Percentiles rank a stretch among this genome's conserved stretches.
Evolutionary conservation across 2,329 filamentous ascomycete genomes (phyloP).

Genomic region (Alternaria angustiovoidea): DNA sequence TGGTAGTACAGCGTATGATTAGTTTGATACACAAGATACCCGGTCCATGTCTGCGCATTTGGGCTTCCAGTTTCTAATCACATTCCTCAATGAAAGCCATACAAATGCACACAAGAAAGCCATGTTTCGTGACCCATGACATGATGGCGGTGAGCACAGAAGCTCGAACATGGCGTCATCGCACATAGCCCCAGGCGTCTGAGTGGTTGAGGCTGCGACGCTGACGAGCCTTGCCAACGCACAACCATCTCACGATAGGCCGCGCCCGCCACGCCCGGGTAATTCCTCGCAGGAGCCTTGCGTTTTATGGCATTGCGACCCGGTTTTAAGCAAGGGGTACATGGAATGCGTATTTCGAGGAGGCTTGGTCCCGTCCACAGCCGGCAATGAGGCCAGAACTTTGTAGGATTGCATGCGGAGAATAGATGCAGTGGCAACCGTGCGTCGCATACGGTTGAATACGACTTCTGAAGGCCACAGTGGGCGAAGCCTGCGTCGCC

Average conservation of each 20-base stretch:
- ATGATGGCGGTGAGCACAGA: conserved; percentile 26
- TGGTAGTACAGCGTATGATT: conserved; percentile 7
- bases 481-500: background rate
- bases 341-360: background rate
- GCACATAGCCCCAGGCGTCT: conserved; percentile 10
- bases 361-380: background rate
- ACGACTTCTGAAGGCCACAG: conserved; percentile 21
- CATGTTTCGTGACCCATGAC: conserved; percentile 12
- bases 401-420: background rate
- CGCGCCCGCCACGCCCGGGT: conserved; percentile 10
- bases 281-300: conserved; percentile 13
- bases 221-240: conserved; percentile 26
- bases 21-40: conserved; percentile 11
- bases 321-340: conserved; percentile 2
- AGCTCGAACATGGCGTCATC: conserved; percentile 27
- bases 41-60: background rate
- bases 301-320: conserved; percentile 3
- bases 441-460: conserved; percentile 22
- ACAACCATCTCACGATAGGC: conserved; percentile 22
- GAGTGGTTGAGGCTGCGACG: conserved; percentile 14
- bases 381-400: background rate
- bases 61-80: background rate
- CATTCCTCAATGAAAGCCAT: conserved; percentile 1
- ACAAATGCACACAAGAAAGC: background rate
- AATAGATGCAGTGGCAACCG: background rate